These are phyloP conservation scores for Fennellomyces sp. DNA, from an alignment of 371 early-diverging fungal genomes.

Conservation along the genomic window DNA sequence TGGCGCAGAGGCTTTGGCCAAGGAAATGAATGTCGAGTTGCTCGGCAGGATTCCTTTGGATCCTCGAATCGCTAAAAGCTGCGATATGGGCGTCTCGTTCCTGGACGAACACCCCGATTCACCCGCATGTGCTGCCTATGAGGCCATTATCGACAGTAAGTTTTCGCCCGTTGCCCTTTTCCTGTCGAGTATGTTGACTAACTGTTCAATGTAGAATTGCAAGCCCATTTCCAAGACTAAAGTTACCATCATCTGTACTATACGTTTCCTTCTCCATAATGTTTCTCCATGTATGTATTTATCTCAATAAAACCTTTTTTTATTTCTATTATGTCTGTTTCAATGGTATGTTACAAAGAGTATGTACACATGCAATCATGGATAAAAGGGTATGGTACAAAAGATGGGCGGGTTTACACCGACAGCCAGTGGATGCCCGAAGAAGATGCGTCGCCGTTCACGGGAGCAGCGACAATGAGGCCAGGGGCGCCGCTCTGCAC, in stretches of 20 bases:
- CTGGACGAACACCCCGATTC: slow-evolving; percentile 87
- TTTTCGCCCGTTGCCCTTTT: not conserved
- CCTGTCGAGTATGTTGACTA: not conserved
- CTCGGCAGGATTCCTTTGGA: slow-evolving; percentile 92
- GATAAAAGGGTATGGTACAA: not conserved
- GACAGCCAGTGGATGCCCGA: slow-evolving; percentile 18
- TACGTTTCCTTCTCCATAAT: not conserved
- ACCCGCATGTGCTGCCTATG: slow-evolving; percentile 81
- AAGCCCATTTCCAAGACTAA: not conserved
- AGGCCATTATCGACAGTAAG: slow-evolving; percentile 67
- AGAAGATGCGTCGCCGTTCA: not conserved
- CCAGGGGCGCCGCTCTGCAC: slow-evolving; percentile 7
- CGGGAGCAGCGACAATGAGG: slow-evolving; percentile 10
- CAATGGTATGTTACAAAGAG: not conserved
- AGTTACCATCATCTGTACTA: not conserved
- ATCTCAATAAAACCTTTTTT: not conserved
- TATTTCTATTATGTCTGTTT: too few relatives aligned
- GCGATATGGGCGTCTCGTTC: slow-evolving; percentile 88
- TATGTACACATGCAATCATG: not conserved
- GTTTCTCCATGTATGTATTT: not conserved
- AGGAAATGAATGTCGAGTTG: slow-evolving; percentile 74
- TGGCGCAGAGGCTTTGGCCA: slow-evolving; percentile 83
- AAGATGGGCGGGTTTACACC: too few relatives aligned
- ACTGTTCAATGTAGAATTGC: not conserved
- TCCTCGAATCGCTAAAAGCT: slow-evolving; percentile 82